Conservation (phyloP, 1,139 yeast genomes). For the Petasospora rhodanensis region DNA sequence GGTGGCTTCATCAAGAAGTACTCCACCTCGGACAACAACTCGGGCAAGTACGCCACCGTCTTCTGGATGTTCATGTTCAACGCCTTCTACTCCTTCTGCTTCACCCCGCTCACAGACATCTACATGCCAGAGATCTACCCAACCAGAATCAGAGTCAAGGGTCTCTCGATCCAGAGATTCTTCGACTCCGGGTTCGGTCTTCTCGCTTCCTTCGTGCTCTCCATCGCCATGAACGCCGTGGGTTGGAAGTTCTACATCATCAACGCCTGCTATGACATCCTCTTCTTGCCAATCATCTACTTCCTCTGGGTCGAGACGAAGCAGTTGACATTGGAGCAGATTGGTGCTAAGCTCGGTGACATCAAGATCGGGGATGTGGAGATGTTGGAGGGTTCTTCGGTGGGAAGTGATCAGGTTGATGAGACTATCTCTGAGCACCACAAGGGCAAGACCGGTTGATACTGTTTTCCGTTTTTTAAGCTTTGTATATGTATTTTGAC, state of each 20-base stretch:
- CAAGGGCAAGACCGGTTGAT: no score
- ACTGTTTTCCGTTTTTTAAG: no score
- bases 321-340: conserved; percentile 41
- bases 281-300: conserved; percentile 30
- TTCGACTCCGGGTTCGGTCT: conserved; percentile 25
- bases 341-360: conserved; percentile 37
- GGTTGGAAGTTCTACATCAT: conserved; percentile 34
- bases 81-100: conserved; percentile 21
- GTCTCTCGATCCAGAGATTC: conserved; percentile 23
- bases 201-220: conserved; percentile 26
- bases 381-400: no score
- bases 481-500: no score
- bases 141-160: conserved; percentile 42
- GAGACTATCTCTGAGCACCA: no score
- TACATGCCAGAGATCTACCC: conserved; percentile 43
- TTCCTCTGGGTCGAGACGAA: conserved; percentile 42
- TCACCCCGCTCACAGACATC: conserved; percentile 31
- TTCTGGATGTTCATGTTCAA: conserved; percentile 42
- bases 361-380: conserved; percentile 7
- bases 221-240: conserved; percentile 34
- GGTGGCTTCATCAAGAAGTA: conserved; percentile 29
- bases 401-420: no score
- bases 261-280: conserved; percentile 26
- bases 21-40: conserved; percentile 30
- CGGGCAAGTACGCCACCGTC: conserved; percentile 40